Percentiles rank a stretch among this genome's conserved stretches.
Evolutionary conservation across 257 asterid genomes (phyloP).

Genomic region (Nemophila menziesii): DNA sequence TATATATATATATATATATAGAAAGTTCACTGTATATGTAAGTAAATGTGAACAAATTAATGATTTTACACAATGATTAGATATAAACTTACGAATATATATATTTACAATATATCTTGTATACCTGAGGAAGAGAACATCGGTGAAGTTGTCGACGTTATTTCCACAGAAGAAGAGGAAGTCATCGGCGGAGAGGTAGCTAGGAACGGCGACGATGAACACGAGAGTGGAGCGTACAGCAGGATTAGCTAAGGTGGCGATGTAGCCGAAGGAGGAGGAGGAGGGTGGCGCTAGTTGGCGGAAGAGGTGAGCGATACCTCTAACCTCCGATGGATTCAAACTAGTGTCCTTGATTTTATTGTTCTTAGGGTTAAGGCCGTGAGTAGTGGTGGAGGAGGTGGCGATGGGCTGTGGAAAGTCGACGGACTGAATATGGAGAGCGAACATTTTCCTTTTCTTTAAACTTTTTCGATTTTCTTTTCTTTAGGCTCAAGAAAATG

Average conservation of each 20-base stretch:
- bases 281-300: conserved; percentile 49
- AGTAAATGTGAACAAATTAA: too few species aligned
- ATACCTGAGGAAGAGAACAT: conserved; percentile 64
- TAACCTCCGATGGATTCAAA: conserved; percentile 46
- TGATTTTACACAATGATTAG: too few species aligned
- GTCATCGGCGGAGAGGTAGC: conserved; percentile 57
- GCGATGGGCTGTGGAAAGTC: conserved; percentile 60
- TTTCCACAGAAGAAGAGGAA: conserved; percentile 74
- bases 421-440: conserved; percentile 82
- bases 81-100: too few species aligned
- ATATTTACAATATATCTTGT: too few species aligned
- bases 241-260: conserved; percentile 33
- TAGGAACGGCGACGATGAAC: conserved; percentile 86
- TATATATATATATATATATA: too few species aligned
- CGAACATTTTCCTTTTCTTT: conserved; percentile 36
- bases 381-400: conserved; percentile 29
- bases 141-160: conserved; percentile 40
- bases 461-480: too few species aligned
- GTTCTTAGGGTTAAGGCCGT: conserved; percentile 20
- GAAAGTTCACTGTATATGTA: too few species aligned
- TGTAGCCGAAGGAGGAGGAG: conserved; percentile 17
- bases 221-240: conserved; percentile 43
- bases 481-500: too few species aligned
- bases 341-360: conserved; percentile 4
- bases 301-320: conserved; percentile 86